Percentiles rank a stretch among this genome's conserved stretches.
phyloP scores from a whole-genome alignment of 495 filamentous ascomycete genomes.

The Penicillium alfredii region DNA sequence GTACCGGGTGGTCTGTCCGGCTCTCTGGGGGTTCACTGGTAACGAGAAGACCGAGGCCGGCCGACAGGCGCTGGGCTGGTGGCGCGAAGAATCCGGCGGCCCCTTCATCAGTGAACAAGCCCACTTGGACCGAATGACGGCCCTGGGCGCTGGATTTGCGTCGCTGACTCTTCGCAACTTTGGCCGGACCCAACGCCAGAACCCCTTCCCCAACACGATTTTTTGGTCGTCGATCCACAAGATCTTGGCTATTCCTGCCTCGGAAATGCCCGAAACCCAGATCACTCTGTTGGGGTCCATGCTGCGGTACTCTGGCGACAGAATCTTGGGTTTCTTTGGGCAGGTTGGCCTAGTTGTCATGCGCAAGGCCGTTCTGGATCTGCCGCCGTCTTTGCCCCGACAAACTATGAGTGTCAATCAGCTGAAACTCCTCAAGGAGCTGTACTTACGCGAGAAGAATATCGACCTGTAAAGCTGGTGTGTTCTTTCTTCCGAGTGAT shows the following conservation, averaged over 20 bases:
- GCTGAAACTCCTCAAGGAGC: slow-evolving; percentile 52
- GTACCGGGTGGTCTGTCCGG: slow-evolving; percentile 71
- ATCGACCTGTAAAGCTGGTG: slow-evolving; percentile 46
- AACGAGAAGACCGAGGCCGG: slow-evolving; percentile 68
- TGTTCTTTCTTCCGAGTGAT: too few relatives aligned
- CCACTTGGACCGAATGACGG: slow-evolving; percentile 78
- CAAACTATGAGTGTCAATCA: slow-evolving; percentile 52
- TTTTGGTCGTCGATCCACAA: slow-evolving; percentile 74
- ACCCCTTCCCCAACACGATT: slow-evolving; percentile 71
- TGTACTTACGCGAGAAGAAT: slow-evolving; percentile 55
- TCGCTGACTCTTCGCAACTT: slow-evolving; percentile 79
- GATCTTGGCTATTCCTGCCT: slow-evolving; percentile 64
- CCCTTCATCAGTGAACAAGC: slow-evolving; percentile 56
- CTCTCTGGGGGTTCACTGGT: slow-evolving; percentile 79
- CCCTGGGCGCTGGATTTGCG: slow-evolving; percentile 76
- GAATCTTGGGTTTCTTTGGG: slow-evolving; percentile 74
- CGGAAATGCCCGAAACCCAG: slow-evolving; percentile 68
- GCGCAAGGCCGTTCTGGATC: slow-evolving; percentile 57
- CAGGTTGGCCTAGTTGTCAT: slow-evolving; percentile 59
- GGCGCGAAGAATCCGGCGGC: slow-evolving; percentile 45
- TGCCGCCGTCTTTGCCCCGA: slow-evolving; percentile 50
- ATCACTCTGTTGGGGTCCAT: slow-evolving; percentile 70
- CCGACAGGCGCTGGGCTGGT: slow-evolving; percentile 68
- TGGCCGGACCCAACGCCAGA: slow-evolving; percentile 52
- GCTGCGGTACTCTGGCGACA: slow-evolving; percentile 62